Percentiles rank a stretch among this genome's conserved stretches.
These are phyloP conservation scores for Globisporangium canariense DNA, from an alignment of 352 stramenopile genomes.

Conservation along the genomic window DNA sequence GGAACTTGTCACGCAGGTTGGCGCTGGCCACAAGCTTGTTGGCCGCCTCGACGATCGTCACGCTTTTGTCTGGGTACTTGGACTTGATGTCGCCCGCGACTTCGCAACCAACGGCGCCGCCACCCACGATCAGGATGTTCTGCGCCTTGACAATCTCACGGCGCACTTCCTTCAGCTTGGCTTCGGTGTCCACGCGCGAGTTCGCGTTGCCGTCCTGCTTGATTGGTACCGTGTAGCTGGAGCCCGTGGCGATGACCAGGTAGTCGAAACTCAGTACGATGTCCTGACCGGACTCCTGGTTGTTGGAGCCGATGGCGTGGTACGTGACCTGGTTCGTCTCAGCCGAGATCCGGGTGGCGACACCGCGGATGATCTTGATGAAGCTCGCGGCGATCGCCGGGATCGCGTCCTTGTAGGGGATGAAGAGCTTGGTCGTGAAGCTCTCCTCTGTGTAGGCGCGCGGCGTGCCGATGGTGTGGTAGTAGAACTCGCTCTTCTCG, in stretches of 20 bases:
- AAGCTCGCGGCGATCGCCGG: constrained; percentile 5
- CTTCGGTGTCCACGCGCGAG: constrained; percentile 18
- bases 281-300: background rate
- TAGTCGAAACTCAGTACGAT: constrained; percentile 42
- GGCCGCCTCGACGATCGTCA: constrained; percentile 37
- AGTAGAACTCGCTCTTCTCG: constrained; percentile 53
- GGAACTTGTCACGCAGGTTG: constrained; percentile 24
- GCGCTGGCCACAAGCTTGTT: constrained; percentile 23
- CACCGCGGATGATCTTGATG: constrained; percentile 7
- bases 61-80: constrained; percentile 38
- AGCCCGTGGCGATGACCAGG: constrained; percentile 53
- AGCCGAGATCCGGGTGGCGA: background rate
- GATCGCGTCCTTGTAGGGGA: constrained; percentile 64
- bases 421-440: constrained; percentile 57
- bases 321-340: constrained; percentile 7
- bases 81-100: constrained; percentile 41
- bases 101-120: constrained; percentile 44
- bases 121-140: constrained; percentile 45
- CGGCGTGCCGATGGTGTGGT: constrained; percentile 41
- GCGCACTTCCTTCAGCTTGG: constrained; percentile 23
- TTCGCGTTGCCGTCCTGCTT: constrained; percentile 32
- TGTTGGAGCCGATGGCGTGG: background rate
- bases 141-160: constrained; percentile 29
- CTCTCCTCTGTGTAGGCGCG: constrained; percentile 49
- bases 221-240: constrained; percentile 50